Percentiles rank a stretch among this genome's conserved stretches.
These are phyloP conservation scores for Zygosaccharomyces sapae DNA, from an alignment of 1,139 yeast genomes.

Conservation along the genomic window DNA sequence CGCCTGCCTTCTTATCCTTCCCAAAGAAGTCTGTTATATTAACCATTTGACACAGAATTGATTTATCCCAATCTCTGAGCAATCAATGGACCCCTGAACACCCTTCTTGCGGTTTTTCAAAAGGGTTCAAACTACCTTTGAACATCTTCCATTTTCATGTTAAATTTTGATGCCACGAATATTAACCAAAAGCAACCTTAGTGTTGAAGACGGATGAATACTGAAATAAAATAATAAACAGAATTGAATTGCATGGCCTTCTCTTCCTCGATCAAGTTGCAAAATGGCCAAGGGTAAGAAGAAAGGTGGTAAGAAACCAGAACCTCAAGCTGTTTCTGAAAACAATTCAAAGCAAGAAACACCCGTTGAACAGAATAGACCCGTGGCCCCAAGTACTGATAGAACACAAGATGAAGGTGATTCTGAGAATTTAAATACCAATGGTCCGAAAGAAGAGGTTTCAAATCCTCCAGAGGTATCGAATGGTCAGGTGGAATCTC, in stretches of 20 bases:
- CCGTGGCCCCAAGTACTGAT: background rate
- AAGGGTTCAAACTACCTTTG: background rate
- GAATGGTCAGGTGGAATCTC: slow-evolving; percentile 11
- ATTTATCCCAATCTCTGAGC: background rate
- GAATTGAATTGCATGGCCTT: background rate
- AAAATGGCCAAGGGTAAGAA: slow-evolving; percentile 34
- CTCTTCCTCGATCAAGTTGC: background rate
- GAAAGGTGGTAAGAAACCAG: slow-evolving; percentile 23
- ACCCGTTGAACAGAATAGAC: background rate
- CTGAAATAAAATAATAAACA: background rate
- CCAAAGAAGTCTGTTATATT: slow-evolving; percentile 42
- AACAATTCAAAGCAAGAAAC: slow-evolving; percentile 6
- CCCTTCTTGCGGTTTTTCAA: background rate
- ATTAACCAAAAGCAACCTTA: background rate
- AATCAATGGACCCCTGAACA: background rate
- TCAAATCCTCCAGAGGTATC: background rate
- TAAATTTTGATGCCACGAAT: slow-evolving; percentile 3
- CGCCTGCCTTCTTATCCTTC: slow-evolving; percentile 14
- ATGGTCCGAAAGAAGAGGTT: slow-evolving; percentile 4
- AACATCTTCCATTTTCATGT: background rate
- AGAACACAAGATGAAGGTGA: background rate
- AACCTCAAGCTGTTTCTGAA: background rate
- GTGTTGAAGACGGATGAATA: background rate
- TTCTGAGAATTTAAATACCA: slow-evolving; percentile 6
- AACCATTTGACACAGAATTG: slow-evolving; percentile 35